Percentiles rank a stretch among this genome's conserved stretches.
Evolutionary conservation across 2,329 filamentous ascomycete genomes (phyloP).

Genomic region (Leptographium wingfieldii): DNA sequence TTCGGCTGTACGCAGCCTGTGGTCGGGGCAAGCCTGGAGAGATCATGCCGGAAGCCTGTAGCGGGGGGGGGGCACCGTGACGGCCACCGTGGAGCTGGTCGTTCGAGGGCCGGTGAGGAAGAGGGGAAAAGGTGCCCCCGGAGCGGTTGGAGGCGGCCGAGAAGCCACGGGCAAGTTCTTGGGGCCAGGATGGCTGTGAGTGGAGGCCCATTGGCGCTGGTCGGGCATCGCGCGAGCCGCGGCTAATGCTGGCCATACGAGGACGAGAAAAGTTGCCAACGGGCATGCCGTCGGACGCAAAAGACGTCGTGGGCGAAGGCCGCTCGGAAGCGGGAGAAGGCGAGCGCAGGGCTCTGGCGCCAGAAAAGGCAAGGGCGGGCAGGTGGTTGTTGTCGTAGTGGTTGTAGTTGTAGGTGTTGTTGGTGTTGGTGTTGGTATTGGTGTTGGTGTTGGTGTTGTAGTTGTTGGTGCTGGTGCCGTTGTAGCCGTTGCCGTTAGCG

Average conservation of each 20-base stretch:
- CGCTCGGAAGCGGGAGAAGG: neutral
- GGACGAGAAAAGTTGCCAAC: slow-evolving; percentile 50
- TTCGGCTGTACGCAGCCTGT: slow-evolving; percentile 18
- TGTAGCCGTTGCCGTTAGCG: too few species aligned
- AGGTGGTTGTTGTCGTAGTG: neutral
- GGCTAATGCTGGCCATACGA: slow-evolving; percentile 17
- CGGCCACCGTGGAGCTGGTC: slow-evolving; percentile 24
- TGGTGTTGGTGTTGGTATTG: too few species aligned
- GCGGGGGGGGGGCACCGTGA: slow-evolving; percentile 13
- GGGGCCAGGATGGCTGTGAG: slow-evolving; percentile 24
- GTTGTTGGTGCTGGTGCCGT: neutral
- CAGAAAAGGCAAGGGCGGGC: neutral
- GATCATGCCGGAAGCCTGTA: slow-evolving; percentile 9
- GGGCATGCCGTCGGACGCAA: slow-evolving; percentile 19
- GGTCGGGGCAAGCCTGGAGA: slow-evolving; percentile 17
- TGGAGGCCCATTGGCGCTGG: neutral
- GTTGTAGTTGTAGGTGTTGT: neutral
- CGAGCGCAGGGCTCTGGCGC: neutral
- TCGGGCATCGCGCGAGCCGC: slow-evolving; percentile 7
- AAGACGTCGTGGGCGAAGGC: slow-evolving; percentile 1
- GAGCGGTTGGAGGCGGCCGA: slow-evolving; percentile 37
- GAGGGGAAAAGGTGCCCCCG: slow-evolving; percentile 31
- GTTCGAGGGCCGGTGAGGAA: slow-evolving; percentile 24
- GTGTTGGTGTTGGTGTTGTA: neutral
- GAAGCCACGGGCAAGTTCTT: slow-evolving; percentile 27